Percentiles rank a stretch among this genome's conserved stretches.
Conservation (phyloP, 768 basidiomycete species). For the Plicaturopsis crispa region DNA sequence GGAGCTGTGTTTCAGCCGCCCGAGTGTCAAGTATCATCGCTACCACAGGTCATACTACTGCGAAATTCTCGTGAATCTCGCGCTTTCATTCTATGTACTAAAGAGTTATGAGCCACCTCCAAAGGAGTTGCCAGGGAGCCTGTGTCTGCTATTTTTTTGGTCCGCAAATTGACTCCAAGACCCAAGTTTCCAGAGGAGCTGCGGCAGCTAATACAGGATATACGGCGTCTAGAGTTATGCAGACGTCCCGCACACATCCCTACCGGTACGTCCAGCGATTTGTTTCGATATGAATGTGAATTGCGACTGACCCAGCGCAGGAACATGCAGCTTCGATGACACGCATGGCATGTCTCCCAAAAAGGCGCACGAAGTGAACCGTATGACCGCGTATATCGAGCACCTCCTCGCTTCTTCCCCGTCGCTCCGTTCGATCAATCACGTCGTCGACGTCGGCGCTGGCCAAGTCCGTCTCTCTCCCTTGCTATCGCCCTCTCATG, state of each 20-base stretch:
- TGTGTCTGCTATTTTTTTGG: too few relatives aligned
- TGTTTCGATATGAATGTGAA: background rate
- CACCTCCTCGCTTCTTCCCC: conserved; percentile 23
- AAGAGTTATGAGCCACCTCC: too few relatives aligned
- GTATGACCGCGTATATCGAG: conserved; percentile 51
- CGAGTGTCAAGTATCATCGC: too few relatives aligned
- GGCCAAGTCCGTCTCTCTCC: conserved; percentile 43
- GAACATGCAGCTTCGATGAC: background rate
- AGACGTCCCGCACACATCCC: background rate
- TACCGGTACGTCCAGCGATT: background rate
- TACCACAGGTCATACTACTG: too few relatives aligned
- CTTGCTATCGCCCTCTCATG: background rate
- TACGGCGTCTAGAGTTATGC: background rate
- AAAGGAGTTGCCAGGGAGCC: too few relatives aligned
- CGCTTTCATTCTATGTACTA: too few relatives aligned
- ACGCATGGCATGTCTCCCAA: conserved; percentile 62
- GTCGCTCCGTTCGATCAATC: conserved; percentile 15
- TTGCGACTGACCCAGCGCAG: background rate
- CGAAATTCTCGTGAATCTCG: too few relatives aligned
- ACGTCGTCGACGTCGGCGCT: conserved; percentile 67
- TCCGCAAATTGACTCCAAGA: background rate
- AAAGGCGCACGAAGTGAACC: conserved; percentile 63
- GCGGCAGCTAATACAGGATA: background rate
- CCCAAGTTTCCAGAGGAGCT: background rate
- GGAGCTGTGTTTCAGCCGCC: too few relatives aligned